Conservation (phyloP, 2,329 filamentous ascomycete species). For the Alternaria consortialis region DNA sequence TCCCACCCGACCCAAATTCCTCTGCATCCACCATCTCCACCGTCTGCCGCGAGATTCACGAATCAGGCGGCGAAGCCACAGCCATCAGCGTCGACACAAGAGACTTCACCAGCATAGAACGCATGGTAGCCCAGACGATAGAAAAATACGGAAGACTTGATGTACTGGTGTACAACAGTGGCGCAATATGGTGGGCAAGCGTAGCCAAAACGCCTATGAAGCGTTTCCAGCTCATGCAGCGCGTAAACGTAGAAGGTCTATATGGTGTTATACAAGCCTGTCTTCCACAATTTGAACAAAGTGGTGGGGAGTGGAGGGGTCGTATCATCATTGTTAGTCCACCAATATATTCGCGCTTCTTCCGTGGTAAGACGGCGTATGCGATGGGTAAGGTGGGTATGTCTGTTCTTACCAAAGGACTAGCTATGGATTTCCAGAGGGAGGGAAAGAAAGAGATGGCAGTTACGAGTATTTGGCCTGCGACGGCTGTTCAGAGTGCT, state of each 20-base stretch:
- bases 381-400: constrained; percentile 81
- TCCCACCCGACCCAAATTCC: constrained; percentile 81
- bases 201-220: constrained; percentile 77
- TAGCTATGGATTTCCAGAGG: constrained; percentile 81
- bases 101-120: constrained; percentile 67
- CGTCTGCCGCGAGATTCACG: constrained; percentile 76
- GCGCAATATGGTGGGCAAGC: constrained; percentile 85
- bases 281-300: constrained; percentile 70
- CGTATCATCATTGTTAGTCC: constrained; percentile 82
- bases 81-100: constrained; percentile 77
- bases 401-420: constrained; percentile 80
- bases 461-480: constrained; percentile 84
- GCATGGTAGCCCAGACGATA: constrained; percentile 67
- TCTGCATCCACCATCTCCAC: constrained; percentile 79
- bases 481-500: constrained; percentile 78
- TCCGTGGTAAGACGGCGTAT: constrained; percentile 85
- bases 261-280: constrained; percentile 75
- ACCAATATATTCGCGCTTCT: constrained; percentile 86
- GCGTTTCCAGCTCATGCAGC: constrained; percentile 71
- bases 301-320: constrained; percentile 62
- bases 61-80: constrained; percentile 69
- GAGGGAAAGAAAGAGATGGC: constrained; percentile 74
- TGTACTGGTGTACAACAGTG: constrained; percentile 82
- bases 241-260: constrained; percentile 69
- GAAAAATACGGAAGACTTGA: constrained; percentile 70